Conservation (phyloP, 2,329 filamentous ascomycete genomes). For the Penicillium sp. region DNA sequence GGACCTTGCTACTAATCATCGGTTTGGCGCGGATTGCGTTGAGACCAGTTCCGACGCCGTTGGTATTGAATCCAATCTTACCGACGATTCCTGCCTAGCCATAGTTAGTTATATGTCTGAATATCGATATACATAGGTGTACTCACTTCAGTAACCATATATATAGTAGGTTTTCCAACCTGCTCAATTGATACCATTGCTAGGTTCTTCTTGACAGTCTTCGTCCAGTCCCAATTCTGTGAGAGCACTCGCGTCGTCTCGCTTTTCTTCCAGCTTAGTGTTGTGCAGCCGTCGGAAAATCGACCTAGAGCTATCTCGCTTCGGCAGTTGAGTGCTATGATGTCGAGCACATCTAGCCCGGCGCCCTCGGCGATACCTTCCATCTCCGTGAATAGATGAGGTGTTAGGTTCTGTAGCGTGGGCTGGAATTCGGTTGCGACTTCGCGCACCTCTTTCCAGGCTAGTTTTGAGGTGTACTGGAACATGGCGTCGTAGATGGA, state of each 20-base stretch:
- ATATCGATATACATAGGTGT: not conserved
- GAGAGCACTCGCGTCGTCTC: slow-evolving; percentile 43
- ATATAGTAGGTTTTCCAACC: slow-evolving; percentile 48
- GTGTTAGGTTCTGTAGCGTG: slow-evolving; percentile 41
- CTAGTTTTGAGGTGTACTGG: slow-evolving; percentile 46
- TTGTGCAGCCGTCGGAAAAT: slow-evolving; percentile 60
- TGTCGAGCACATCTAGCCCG: slow-evolving; percentile 48
- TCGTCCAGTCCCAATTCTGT: slow-evolving; percentile 63
- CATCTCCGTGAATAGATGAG: slow-evolving; percentile 48
- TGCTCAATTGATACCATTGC: slow-evolving; percentile 52
- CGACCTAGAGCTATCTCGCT: slow-evolving; percentile 61
- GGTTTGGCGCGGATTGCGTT: slow-evolving; percentile 63
- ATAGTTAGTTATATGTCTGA: not conserved
- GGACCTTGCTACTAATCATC: slow-evolving; percentile 53
- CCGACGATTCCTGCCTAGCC: slow-evolving; percentile 56
- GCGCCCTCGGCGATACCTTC: slow-evolving; percentile 57
- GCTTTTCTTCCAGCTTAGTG: slow-evolving; percentile 52
- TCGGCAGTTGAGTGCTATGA: slow-evolving; percentile 59
- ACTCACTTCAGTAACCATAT: slow-evolving; percentile 54
- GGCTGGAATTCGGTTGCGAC: slow-evolving; percentile 51
- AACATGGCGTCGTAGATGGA: slow-evolving; percentile 52
- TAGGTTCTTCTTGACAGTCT: slow-evolving; percentile 52
- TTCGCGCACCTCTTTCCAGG: slow-evolving; percentile 48
- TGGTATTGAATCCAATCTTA: slow-evolving; percentile 64
- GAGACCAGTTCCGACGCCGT: slow-evolving; percentile 59